Evolutionary conservation across 2,329 filamentous ascomycete genomes (phyloP).

Genomic region (Penicillium sp.): DNA sequence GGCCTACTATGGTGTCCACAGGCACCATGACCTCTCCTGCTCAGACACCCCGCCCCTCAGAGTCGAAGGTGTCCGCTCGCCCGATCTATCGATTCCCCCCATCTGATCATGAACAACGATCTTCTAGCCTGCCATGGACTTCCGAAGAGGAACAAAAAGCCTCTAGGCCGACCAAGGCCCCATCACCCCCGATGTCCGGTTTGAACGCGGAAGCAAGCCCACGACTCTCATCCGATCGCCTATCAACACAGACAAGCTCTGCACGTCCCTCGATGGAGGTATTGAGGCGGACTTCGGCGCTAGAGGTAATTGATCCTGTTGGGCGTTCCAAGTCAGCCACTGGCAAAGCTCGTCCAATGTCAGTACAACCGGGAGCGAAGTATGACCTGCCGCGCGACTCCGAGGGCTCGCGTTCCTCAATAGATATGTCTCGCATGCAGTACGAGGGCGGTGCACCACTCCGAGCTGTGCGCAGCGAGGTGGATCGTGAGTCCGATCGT

Average conservation of each 20-base stretch:
- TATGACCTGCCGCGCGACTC: constrained; percentile 77
- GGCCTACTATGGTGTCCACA: constrained; percentile 59
- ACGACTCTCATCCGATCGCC: constrained; percentile 47
- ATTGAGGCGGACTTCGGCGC: constrained; percentile 56
- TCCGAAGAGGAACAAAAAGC: constrained; percentile 25
- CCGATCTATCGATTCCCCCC: constrained; percentile 56
- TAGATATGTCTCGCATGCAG: constrained; percentile 33
- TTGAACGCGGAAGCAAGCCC: constrained; percentile 49
- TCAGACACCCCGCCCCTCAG: constrained; percentile 38
- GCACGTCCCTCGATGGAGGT: constrained; percentile 69
- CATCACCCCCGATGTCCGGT: constrained; percentile 35
- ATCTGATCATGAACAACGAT: constrained; percentile 40
- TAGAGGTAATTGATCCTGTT: constrained; percentile 59
- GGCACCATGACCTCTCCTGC: constrained; percentile 73
- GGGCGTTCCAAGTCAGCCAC: constrained; percentile 62
- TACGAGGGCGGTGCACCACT: constrained; percentile 38
- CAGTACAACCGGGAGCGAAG: constrained; percentile 77
- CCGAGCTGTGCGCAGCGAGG: constrained; percentile 35
- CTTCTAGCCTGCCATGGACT: constrained; percentile 49
- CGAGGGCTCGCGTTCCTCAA: constrained; percentile 54
- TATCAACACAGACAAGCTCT: constrained; percentile 54
- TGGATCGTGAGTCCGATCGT: constrained; percentile 34
- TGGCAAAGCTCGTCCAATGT: constrained; percentile 67
- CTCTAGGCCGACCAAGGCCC: constrained; percentile 18
- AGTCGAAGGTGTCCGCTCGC: constrained; percentile 31